Percentiles rank a stretch among this genome's conserved stretches.
Conservation (phyloP, 2,329 filamentous ascomycete species). For the Ophiosphaerella herpotricha region DNA sequence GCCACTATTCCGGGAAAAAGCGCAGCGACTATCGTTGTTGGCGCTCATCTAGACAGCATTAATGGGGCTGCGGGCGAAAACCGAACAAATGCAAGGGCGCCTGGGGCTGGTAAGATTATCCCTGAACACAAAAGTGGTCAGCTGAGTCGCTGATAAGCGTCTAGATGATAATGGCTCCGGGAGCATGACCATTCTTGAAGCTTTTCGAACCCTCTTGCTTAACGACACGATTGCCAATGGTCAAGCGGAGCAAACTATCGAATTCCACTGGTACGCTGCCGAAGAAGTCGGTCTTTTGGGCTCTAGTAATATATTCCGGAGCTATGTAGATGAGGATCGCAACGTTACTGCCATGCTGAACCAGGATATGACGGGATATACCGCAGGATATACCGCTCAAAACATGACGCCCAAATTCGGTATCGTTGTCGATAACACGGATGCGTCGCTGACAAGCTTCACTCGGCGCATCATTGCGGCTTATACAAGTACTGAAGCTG, state of each 20-base stretch:
- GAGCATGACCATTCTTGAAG: conserved; percentile 90
- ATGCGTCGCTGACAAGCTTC: conserved; percentile 77
- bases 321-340: conserved; percentile 71
- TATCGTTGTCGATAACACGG: conserved; percentile 88
- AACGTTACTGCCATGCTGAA: conserved; percentile 94
- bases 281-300: conserved; percentile 86
- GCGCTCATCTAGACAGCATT: conserved; percentile 79
- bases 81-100: conserved; percentile 69
- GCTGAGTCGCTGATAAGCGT: conserved; percentile 58
- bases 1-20: conserved; percentile 84
- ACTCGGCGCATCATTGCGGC: conserved; percentile 83
- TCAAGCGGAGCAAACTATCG: conserved; percentile 78
- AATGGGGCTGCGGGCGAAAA: conserved; percentile 69
- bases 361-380: conserved; percentile 88
- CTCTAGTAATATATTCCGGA: conserved; percentile 82
- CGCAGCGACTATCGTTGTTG: conserved; percentile 81
- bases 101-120: conserved; percentile 66
- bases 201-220: conserved; percentile 75
- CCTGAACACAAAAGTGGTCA: no score
- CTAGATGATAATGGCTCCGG: conserved; percentile 92
- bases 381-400: conserved; percentile 79
- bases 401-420: conserved; percentile 83
- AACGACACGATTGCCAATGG: conserved; percentile 70
- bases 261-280: conserved; percentile 94
- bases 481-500: conserved; percentile 86